Base-by-base conservation (phyloP, 208 protist genomes). In the Trypanosoma cruzi region DNA sequence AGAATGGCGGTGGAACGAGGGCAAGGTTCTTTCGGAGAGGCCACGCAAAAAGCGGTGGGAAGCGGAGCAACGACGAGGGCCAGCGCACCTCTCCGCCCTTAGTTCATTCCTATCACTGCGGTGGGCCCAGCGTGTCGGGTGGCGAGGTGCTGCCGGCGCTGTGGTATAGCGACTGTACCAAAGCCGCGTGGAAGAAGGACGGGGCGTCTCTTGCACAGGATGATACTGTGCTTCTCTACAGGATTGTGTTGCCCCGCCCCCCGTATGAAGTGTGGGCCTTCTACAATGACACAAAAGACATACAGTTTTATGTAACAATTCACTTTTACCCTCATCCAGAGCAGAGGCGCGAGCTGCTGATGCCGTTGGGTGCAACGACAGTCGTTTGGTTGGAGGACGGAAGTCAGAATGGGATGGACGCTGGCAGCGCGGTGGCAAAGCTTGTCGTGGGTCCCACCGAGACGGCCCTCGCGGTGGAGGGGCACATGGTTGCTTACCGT, bases 251-350 rank as follows among this genome's bases (percentile, higher is more conserved):
- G 20, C 37, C 34, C 1, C 58, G 37, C 7, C 58, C 36, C 8
- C 22, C 37, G 22, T 52, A 32, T 50, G 63, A 81, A 52, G 42
- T 71, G 59, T 88, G 82, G 85, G 72, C 81, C 16, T 90, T 90
- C 58, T 90, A 88, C 79, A 90, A 90, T 48, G 85, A 90, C 67
- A 80, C 79, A 20, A 37, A 34, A 11, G 66, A 83, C 66, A 71
- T 61, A 16, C 48, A 74, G 32, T 81, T 83, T 62, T 52, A 57
- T 31, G 75, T 90, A 7, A 54, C 32, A 22, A 80, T 68, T 28
- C 56, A 49, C 34, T 76, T 80, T 56, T 2, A 13, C 31, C 37
- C 37, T 1, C 37, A 63, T 20, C 61, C 54, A 22, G 1, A 59
- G 20, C 32, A 58, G 24, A 55, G 32, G 36, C 48, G 20, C 4